Evolutionary conservation across 305 asterid species (phyloP).

Genomic region (Fraxinus velutina): DNA sequence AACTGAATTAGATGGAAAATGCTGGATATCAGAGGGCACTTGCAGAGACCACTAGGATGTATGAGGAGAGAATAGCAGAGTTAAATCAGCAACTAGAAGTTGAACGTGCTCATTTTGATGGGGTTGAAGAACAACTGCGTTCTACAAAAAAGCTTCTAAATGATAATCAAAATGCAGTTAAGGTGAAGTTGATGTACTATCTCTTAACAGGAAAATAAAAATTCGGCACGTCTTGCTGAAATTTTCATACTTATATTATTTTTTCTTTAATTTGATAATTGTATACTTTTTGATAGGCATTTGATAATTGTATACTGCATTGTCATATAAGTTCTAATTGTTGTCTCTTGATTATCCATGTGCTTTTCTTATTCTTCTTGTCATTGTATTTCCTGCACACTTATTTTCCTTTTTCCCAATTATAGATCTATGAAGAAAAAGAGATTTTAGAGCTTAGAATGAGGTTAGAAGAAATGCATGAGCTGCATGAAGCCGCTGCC

Average conservation of each 20-base stretch:
- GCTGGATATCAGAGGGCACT: slow-evolving; percentile 53
- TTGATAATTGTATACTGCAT: not conserved
- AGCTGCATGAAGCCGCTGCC: slow-evolving; percentile 50
- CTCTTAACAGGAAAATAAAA: not conserved
- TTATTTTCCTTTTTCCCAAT: slow-evolving; percentile 4
- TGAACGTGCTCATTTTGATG: slow-evolving; percentile 40
- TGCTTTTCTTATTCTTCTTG: not conserved
- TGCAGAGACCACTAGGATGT: slow-evolving; percentile 68
- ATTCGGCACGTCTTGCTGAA: not conserved
- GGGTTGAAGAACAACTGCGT: slow-evolving; percentile 49
- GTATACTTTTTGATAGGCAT: not conserved
- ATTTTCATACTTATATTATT: not conserved
- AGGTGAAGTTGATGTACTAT: slow-evolving; percentile 40
- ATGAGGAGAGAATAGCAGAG: slow-evolving; percentile 58
- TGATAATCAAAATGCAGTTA: slow-evolving; percentile 44
- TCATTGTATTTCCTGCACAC: slow-evolving; percentile 7
- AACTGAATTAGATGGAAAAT: slow-evolving; percentile 60
- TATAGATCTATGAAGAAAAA: slow-evolving; percentile 43
- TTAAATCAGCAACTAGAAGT: slow-evolving; percentile 52
- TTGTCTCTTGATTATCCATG: not conserved
- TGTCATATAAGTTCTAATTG: not conserved
- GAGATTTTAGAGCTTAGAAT: slow-evolving; percentile 54
- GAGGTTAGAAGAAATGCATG: slow-evolving; percentile 53
- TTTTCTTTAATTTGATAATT: not conserved
- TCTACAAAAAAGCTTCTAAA: slow-evolving; percentile 34